A percentile compares a stretch with the other conserved stretches of the same genome.
These are phyloP conservation scores for Colletotrichum neosansevieriae DNA, from an alignment of 2,329 filamentous ascomycete species.

Conservation along the genomic window DNA sequence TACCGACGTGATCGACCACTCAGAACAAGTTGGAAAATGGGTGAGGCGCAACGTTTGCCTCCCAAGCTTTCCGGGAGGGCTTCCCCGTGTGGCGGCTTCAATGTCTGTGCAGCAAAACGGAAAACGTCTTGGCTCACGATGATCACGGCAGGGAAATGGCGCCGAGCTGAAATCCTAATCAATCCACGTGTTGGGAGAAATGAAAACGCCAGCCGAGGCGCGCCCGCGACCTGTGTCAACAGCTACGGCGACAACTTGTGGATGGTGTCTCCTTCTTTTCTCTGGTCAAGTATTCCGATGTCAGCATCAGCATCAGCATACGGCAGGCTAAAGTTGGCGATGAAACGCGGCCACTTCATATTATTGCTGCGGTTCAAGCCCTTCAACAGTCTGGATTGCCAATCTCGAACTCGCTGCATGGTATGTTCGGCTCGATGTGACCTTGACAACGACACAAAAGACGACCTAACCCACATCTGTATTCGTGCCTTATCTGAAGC, in stretches of 20 bases:
- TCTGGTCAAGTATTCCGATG: too few species aligned
- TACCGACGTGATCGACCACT: constrained; percentile 2
- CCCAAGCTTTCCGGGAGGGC: constrained; percentile 2
- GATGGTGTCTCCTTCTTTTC: too few species aligned
- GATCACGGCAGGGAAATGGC: background rate
- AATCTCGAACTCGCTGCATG: background rate
- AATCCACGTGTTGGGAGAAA: background rate
- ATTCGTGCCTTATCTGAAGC: background rate
- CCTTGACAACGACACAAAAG: background rate
- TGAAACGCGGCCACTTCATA: constrained; percentile 1
- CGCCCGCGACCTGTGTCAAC: background rate
- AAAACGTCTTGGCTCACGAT: background rate
- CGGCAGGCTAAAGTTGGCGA: background rate
- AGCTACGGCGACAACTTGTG: background rate
- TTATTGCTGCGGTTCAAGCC: background rate
- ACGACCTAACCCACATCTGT: background rate
- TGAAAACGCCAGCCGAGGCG: background rate
- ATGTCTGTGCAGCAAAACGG: background rate
- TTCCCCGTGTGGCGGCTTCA: background rate
- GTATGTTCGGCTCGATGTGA: background rate
- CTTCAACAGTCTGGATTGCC: background rate
- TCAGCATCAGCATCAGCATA: background rate
- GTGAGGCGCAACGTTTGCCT: background rate
- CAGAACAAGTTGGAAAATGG: background rate
- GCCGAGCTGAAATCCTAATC: background rate